phyloP scores from a whole-genome alignment of 2,329 filamentous ascomycete species.

The Nemania sp. region DNA sequence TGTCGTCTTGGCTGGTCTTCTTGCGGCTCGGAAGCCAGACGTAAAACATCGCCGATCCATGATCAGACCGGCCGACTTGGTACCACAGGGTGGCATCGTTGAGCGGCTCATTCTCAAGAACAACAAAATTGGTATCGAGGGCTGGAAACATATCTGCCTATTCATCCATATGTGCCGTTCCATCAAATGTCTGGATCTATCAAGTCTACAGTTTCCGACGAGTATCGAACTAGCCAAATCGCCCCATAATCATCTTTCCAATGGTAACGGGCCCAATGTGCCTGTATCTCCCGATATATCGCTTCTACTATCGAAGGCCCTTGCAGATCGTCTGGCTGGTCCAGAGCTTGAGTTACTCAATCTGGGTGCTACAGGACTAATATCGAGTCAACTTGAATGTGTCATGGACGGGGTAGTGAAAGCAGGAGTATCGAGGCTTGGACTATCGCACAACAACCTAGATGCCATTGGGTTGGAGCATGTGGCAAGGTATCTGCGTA shows the following conservation, averaged over 20 bases:
- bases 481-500: slow-evolving; percentile 74
- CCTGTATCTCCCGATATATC: slow-evolving; percentile 55
- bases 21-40: slow-evolving; percentile 74
- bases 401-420: slow-evolving; percentile 82
- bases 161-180: slow-evolving; percentile 91
- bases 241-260: slow-evolving; percentile 29
- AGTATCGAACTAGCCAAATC: slow-evolving; percentile 30
- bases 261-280: slow-evolving; percentile 39
- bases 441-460: slow-evolving; percentile 81
- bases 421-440: slow-evolving; percentile 76
- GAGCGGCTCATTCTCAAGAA: slow-evolving; percentile 88
- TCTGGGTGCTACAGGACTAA: slow-evolving; percentile 77
- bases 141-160: slow-evolving; percentile 87
- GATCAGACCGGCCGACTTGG: slow-evolving; percentile 42
- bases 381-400: slow-evolving; percentile 68
- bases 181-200: slow-evolving; percentile 83
- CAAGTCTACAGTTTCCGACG: slow-evolving; percentile 75
- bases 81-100: slow-evolving; percentile 70
- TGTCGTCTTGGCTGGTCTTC: slow-evolving; percentile 80
- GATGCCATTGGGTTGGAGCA: slow-evolving; percentile 74
- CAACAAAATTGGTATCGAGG: slow-evolving; percentile 84
- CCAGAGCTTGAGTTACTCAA: slow-evolving; percentile 79
- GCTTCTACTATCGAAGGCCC: slow-evolving; percentile 71
- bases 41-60: slow-evolving; percentile 54
- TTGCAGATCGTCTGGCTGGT: slow-evolving; percentile 77